Evolutionary conservation across 148 eudicot species (phyloP), one percentile per base, ranked within the genome.

Genomic region (Rhododendron simsii): DNA sequence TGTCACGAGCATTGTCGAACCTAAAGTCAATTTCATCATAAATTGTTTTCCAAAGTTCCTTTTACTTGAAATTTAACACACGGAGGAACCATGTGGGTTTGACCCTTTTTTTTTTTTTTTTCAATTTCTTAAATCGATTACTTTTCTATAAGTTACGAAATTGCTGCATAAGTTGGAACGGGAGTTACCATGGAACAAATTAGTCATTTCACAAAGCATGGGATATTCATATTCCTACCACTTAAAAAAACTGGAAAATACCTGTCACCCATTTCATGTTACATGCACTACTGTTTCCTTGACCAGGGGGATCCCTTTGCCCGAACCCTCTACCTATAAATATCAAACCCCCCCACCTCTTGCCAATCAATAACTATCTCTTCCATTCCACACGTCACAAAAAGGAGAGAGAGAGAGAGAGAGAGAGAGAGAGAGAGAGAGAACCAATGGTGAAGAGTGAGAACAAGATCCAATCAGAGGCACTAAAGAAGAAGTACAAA

Each of bases 361-460:
- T 81, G 41, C 47, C 75, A 57, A 53, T 83, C 88, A 78, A 87
- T 79, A 35, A 13, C 55, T 55, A 35, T 21, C 5, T 12, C 20
- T 78, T 79, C 45, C n/a, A 44, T 18, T 53, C 30, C 57, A 5
- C 45, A n/a, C 86, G 69, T 6, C 33, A 48, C 9, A 45, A 26
- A 9, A 30, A 37, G 37, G 37, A 30, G n/a, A 28, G n/a, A 83
- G n/a, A 55, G 5, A 20, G 2, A 12, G 14, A 80, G 14, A 48
- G 28, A 21, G 45, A 41, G 45, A 41, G 45, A 41, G 45, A 41
- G 45, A 41, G 45, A 41, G 11, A 33, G 1, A 26, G 9, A 4
- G 14, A 2, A 45, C 2, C 47, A 86, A 92, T 91, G 98, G 94
- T 93, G 87, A 94, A 92, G 90, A 78, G 90, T 48, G 98, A 95